Evolutionary conservation across 2,329 filamentous ascomycete species (phyloP).

Genomic region (Diaporthe australafricana): DNA sequence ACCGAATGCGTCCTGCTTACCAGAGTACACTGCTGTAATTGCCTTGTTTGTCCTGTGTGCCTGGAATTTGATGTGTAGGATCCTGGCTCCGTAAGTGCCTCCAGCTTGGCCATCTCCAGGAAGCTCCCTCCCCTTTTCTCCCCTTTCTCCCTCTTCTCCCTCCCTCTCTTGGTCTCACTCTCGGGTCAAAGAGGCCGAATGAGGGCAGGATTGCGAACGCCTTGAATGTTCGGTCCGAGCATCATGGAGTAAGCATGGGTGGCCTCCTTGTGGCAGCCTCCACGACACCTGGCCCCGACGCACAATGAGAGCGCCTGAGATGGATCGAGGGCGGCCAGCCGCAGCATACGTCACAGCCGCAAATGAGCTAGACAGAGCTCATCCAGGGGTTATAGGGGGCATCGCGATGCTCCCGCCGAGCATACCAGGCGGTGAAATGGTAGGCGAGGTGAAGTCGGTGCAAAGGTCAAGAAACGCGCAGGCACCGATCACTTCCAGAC

Average conservation of each 20-base stretch:
- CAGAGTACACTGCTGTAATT: background rate
- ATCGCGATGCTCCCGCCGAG: background rate
- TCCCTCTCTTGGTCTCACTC: too few relatives aligned
- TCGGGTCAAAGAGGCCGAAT: background rate
- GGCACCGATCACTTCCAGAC: conserved; percentile 3
- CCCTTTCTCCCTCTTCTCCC: too few relatives aligned
- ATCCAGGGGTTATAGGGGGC: background rate
- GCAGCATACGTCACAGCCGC: background rate
- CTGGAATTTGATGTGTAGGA: background rate
- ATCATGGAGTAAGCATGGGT: background rate
- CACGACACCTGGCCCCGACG: background rate
- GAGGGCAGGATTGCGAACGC: background rate
- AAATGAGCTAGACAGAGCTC: background rate
- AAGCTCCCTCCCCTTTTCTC: too few relatives aligned
- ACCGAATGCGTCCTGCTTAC: background rate
- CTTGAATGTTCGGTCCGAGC: background rate
- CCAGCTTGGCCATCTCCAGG: background rate
- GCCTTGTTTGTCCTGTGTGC: background rate
- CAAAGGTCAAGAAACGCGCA: background rate
- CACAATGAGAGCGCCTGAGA: background rate
- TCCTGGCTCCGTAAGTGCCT: background rate
- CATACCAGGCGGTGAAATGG: background rate
- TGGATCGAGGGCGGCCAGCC: background rate
- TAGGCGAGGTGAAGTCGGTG: background rate
- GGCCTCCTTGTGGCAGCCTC: background rate